These are phyloP conservation scores for Mesembryanthemum crystallinum DNA, from an alignment of 148 eudicot species.

Conservation along the genomic window DNA sequence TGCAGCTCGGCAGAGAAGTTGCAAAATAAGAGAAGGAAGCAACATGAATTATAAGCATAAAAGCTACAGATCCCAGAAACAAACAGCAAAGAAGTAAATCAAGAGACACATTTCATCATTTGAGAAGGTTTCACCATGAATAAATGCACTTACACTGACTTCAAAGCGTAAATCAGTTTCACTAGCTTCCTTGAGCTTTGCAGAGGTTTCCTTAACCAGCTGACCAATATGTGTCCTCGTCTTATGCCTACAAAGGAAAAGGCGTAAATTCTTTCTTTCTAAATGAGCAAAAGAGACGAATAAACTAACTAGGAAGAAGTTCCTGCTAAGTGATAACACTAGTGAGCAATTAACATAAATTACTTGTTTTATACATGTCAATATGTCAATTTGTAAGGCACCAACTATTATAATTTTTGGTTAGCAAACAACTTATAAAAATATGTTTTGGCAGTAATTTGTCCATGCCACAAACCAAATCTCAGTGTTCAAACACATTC, in stretches of 20 bases:
- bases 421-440: too few species aligned
- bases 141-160: slow-evolving; percentile 40
- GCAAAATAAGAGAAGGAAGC: slow-evolving; percentile 3
- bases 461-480: too few species aligned
- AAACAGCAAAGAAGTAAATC: neutral
- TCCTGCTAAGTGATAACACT: neutral
- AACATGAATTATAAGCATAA: neutral
- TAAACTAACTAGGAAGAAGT: neutral
- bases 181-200: slow-evolving; percentile 46
- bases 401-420: too few species aligned
- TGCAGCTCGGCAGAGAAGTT: slow-evolving; percentile 21
- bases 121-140: neutral
- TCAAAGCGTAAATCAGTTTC: slow-evolving; percentile 38
- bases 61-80: neutral
- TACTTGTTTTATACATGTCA: too few species aligned
- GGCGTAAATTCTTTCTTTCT: neutral
- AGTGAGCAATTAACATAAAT: neutral
- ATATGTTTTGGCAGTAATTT: too few species aligned
- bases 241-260: slow-evolving; percentile 31
- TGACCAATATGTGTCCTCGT: slow-evolving; percentile 43
- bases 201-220: slow-evolving; percentile 50
- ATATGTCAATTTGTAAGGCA: neutral
- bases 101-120: neutral
- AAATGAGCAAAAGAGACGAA: neutral
- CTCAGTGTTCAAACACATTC: too few species aligned